These are phyloP conservation scores for Kitagawia praeruptora DNA, from an alignment of 129 eudicot genomes.

Conservation along the genomic window DNA sequence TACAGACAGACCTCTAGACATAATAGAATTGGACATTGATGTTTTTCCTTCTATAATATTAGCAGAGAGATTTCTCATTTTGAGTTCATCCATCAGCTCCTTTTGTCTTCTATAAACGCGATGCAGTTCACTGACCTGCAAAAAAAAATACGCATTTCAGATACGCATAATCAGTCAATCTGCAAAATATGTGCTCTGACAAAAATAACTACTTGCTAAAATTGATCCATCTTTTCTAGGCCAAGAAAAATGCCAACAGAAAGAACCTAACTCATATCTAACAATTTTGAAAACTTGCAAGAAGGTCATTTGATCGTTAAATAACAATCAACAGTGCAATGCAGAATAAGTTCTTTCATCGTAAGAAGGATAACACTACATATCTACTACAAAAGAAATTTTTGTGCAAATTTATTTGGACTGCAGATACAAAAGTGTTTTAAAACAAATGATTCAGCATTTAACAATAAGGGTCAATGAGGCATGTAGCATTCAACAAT, in stretches of 20 bases:
- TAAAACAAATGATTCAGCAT: not conserved
- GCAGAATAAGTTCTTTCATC: not conserved
- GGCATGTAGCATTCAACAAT: not conserved
- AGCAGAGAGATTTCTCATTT: slow-evolving; percentile 11
- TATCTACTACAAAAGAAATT: not conserved
- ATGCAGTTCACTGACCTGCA: slow-evolving; percentile 49
- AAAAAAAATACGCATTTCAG: slow-evolving; percentile 1
- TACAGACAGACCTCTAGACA: slow-evolving; percentile 3
- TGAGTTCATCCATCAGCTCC: slow-evolving; percentile 35
- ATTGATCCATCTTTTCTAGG: not conserved
- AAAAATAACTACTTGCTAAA: not conserved
- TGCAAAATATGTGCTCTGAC: not conserved
- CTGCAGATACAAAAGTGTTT: not conserved
- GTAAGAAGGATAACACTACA: not conserved
- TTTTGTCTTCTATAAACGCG: slow-evolving; percentile 34
- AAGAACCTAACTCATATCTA: not conserved
- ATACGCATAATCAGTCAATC: not conserved
- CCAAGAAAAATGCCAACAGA: not conserved
- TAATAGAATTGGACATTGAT: slow-evolving; percentile 6
- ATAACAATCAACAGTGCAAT: not conserved
- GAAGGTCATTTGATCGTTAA: not conserved
- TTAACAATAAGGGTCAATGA: not conserved
- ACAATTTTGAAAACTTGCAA: not conserved
- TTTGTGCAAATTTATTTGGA: not conserved
- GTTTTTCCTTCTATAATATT: slow-evolving; percentile 11